These are phyloP conservation scores for Penicillium salamii DNA, from an alignment of 495 filamentous ascomycete genomes.

Conservation along the genomic window DNA sequence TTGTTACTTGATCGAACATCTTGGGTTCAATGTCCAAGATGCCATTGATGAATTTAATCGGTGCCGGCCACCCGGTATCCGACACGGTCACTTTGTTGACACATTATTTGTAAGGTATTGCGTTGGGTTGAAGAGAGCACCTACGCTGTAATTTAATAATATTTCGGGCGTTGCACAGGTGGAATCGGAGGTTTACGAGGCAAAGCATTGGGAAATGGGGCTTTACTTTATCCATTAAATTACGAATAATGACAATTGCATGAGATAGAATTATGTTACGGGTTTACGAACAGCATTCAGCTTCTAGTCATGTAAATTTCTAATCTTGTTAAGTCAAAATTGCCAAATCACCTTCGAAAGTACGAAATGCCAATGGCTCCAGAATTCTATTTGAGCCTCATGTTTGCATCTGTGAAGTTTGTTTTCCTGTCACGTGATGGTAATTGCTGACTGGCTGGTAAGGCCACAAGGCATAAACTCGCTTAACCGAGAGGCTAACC, in stretches of 20 bases:
- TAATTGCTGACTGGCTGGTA: too few species aligned
- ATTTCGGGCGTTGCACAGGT: neutral
- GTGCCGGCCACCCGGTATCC: slow-evolving; percentile 76
- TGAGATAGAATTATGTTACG: neutral
- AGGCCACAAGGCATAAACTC: neutral
- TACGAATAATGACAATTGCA: slow-evolving; percentile 20
- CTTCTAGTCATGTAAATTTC: too few species aligned
- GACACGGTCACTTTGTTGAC: slow-evolving; percentile 86
- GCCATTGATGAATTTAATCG: slow-evolving; percentile 78
- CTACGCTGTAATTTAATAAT: slow-evolving; percentile 39
- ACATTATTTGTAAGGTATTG: slow-evolving; percentile 79
- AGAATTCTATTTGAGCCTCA: too few species aligned
- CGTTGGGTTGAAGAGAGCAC: slow-evolving; percentile 51
- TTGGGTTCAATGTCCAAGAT: slow-evolving; percentile 66
- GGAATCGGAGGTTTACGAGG: neutral
- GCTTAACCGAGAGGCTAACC: slow-evolving; percentile 37
- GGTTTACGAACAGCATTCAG: too few species aligned
- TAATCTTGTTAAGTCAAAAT: too few species aligned
- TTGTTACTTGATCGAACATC: slow-evolving; percentile 84
- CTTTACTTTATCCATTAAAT: slow-evolving; percentile 6
- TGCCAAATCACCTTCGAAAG: too few species aligned
- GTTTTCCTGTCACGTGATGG: too few species aligned
- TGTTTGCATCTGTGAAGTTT: too few species aligned
- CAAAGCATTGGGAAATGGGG: slow-evolving; percentile 6
- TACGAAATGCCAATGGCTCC: too few species aligned